Base-by-base conservation (phyloP, 176 grass and related monocot genomes). In the Areca catechu region DNA sequence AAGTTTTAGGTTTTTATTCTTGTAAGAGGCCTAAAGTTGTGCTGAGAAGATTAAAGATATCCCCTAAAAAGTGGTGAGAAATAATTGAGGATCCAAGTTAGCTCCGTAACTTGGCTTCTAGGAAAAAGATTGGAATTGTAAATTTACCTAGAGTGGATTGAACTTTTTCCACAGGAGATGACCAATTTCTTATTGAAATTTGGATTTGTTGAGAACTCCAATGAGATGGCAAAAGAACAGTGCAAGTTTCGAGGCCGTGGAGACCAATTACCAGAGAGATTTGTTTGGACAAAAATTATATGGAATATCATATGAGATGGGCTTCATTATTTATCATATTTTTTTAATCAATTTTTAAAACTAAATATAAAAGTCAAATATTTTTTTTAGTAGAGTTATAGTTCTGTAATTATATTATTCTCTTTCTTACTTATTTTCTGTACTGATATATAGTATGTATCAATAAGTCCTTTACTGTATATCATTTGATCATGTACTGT, bases 161-260 rank as follows among this genome's bases (percentile, higher is more conserved):
- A 24, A 69, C 64, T 58, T 82, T 82, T 75, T 71, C 64, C 73
- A 71, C 57, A 68, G 53, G 84, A 76, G 54, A 82, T 82, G 76
- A 71, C 51, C 18, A 48, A 79, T 20, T 88, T 88, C 51, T 67
- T 88, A 50, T 47, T 82, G 58, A 74, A 60, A 24, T 10, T 88
- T 54, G 84, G 84, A 49, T 82, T 76, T 54, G n/a, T 61, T n/a
- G 75, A 88, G 51, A 71, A 77, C 53, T 76, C 84, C 2, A 71
- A 82, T 6, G 71, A 79, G 60, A 78, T 82, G 78, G 67, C 16
- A 18, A 76, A 87, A 70, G 79, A 74, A 57, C 57, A 65, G 29
- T 62, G 50, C 50, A 70, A 54, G 20, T 79, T 76, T 22, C 61
- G 71, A 37, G 84, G 75, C 62, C 56, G 75, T 68, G 71, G 79